Evolutionary conservation across 2,329 filamentous ascomycete species (phyloP), one percentile per base, ranked within the genome.

Genomic region (Phyllachora maydis): DNA sequence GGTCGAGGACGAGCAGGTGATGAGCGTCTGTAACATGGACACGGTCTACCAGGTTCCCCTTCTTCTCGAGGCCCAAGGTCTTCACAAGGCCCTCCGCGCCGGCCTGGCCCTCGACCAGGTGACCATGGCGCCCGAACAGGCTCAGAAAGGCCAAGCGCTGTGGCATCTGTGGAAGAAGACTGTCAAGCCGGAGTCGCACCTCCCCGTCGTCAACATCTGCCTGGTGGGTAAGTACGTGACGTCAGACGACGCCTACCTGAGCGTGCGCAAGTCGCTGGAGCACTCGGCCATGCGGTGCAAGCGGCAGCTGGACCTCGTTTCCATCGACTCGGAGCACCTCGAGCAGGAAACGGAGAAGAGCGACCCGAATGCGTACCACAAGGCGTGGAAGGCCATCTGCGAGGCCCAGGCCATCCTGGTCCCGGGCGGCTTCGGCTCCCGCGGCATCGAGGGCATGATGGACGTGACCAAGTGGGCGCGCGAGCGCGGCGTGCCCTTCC

Each of bases 1-100:
- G 42, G 74, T 93, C 22, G 78, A 90, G 25, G 52, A 64, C 8
- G 64, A 82, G 34, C 81, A 93, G 42, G 81, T 95, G 20, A 57
- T 95, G 31, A 76, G 68, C n/a, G 83, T 98, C 8, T 73, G 75
- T 35, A 75, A 95, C 45, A 79, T 95, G 49, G 59, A 72, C 11
- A 82, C 82, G 8, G 90, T 78, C 24, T 98, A 98, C 50, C 83
- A 92, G 34, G 85, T 95, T 3, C 88, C 88, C 1, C 59, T 93
- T n/a, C 73, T 95, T 13, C 70, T 95, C 9, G 66, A 85, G 36
- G 61, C 82, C 35, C 79, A 95, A 50, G 66, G 70, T 13, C 56
- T 95, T 2, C 54, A 85, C 6, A 47, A 56, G 8, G 61, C 68
- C n/a, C 54, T 95, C 26, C 59, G 58, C 18, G 50, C 60, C 11